A percentile compares a stretch with the other conserved stretches of the same genome.
phyloP scores from a whole-genome alignment of 768 basidiomycete genomes.

The Terana coerulea region DNA sequence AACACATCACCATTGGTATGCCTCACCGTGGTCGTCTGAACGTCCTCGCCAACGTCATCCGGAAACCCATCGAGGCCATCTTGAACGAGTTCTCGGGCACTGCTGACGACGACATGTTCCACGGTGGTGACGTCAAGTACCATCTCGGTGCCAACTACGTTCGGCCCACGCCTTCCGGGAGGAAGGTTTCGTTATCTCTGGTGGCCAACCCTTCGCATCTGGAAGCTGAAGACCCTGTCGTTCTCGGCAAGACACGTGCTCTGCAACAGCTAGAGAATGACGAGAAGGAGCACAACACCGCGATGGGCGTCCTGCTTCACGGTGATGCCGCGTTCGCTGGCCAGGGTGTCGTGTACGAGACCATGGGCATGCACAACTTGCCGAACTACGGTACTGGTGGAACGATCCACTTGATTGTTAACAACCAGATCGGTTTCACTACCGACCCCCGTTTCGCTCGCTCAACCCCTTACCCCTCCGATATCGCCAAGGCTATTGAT shows the following conservation, averaged over 20 bases:
- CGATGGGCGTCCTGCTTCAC: conserved; percentile 94
- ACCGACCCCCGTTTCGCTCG: conserved; percentile 97
- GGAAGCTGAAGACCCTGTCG: conserved; percentile 95
- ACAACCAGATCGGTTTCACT: conserved; percentile 99
- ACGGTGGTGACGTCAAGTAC: conserved; percentile 98
- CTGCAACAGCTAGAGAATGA: conserved; percentile 95
- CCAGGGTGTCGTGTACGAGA: conserved; percentile 98
- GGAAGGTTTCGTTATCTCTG: conserved; percentile 94
- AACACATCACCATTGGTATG: conserved; percentile 98
- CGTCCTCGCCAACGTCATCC: conserved; percentile 96
- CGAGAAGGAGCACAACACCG: conserved; percentile 71
- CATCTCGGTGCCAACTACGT: conserved; percentile 99
- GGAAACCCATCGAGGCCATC: conserved; percentile 97
- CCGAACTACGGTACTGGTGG: conserved; percentile 97
- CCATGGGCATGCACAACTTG: conserved; percentile 96
- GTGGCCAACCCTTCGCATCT: conserved; percentile 99
- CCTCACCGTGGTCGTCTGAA: conserved; percentile 98
- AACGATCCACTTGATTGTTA: conserved; percentile 96
- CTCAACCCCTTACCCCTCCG: conserved; percentile 96
- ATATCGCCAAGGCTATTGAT: conserved; percentile 98
- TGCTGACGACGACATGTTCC: conserved; percentile 64
- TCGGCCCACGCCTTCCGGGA: conserved; percentile 95
- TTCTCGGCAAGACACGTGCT: conserved; percentile 97
- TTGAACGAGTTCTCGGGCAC: conserved; percentile 91
- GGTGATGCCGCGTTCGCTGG: conserved; percentile 99